A percentile compares a stretch with the other conserved stretches of the same genome.
These are phyloP conservation scores for Epicoccum nigrum DNA, from an alignment of 2,329 filamentous ascomycete genomes.

Conservation along the genomic window DNA sequence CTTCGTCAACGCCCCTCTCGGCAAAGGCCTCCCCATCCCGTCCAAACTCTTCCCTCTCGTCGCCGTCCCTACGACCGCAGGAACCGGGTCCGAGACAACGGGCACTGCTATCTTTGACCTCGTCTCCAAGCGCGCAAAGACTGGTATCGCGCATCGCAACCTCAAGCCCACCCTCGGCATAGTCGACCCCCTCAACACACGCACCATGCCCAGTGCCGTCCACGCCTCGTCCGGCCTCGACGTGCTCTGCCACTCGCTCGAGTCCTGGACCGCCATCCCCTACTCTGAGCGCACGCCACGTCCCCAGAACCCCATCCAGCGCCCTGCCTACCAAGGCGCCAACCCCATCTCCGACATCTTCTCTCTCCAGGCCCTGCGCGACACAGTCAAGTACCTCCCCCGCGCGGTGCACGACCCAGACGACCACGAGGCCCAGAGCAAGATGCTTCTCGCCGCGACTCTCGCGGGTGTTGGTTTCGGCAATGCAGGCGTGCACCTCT, in stretches of 20 bases:
- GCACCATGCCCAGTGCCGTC: constrained; percentile 93
- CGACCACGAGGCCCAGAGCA: constrained; percentile 87
- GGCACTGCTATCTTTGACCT: constrained; percentile 98
- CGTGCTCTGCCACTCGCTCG: constrained; percentile 91
- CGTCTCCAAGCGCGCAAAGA: constrained; percentile 87
- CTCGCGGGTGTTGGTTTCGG: constrained; percentile 95
- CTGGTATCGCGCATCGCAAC: constrained; percentile 92
- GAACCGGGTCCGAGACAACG: constrained; percentile 91
- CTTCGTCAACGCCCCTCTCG: constrained; percentile 95
- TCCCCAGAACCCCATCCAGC: constrained; percentile 84
- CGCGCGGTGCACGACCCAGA: constrained; percentile 86
- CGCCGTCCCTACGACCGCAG: constrained; percentile 83
- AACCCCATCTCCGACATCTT: constrained; percentile 99
- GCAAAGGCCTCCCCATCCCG: constrained; percentile 78
- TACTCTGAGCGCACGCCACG: constrained; percentile 84
- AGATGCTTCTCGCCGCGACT: constrained; percentile 95
- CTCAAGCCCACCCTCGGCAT: constrained; percentile 95
- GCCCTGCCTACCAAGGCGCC: constrained; percentile 94
- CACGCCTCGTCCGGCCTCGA: constrained; percentile 91
- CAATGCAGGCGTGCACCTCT: constrained; percentile 92
- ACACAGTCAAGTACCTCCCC: constrained; percentile 90
- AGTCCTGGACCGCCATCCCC: constrained; percentile 97
- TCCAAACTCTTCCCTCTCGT: constrained; percentile 75
- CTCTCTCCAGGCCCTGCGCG: constrained; percentile 80
- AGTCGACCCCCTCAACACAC: constrained; percentile 84